A percentile compares a stretch with the other conserved stretches of the same genome.
phyloP scores from a whole-genome alignment of 225 moss, liverwort and hornwort species.

The Anthoceros angustus region DNA sequence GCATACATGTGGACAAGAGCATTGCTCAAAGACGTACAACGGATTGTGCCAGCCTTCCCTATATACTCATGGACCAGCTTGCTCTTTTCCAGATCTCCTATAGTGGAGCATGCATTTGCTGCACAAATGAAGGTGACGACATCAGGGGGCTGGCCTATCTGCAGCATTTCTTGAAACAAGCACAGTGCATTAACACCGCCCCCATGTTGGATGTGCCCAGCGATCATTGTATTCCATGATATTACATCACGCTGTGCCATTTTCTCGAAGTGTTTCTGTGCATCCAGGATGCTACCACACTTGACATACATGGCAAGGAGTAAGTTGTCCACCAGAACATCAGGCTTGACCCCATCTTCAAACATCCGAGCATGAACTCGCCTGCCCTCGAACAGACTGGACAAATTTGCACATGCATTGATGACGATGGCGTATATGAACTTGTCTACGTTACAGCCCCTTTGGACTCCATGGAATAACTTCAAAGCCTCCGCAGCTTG shows the following conservation, averaged over 20 bases:
- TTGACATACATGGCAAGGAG: neutral
- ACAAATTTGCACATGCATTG: neutral
- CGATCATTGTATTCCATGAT: neutral
- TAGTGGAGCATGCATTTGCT: constrained; percentile 4
- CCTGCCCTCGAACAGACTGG: neutral
- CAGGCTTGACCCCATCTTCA: neutral
- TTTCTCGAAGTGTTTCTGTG: neutral
- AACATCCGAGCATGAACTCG: neutral
- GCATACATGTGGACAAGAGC: neutral
- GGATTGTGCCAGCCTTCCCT: neutral
- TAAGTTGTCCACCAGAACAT: neutral
- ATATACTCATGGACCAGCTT: neutral
- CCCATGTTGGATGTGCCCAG: neutral
- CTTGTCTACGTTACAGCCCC: neutral
- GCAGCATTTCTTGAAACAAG: neutral
- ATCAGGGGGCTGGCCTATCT: neutral
- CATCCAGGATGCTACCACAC: neutral
- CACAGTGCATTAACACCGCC: neutral
- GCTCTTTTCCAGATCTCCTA: neutral
- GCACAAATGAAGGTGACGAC: neutral
- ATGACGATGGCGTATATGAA: neutral
- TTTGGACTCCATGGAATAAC: neutral
- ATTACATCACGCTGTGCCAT: constrained; percentile 3
- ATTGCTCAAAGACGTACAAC: neutral
- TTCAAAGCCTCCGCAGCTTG: neutral